phyloP scores from a whole-genome alignment of 2,329 filamentous ascomycete genomes.

The Teratosphaeria destructans region DNA sequence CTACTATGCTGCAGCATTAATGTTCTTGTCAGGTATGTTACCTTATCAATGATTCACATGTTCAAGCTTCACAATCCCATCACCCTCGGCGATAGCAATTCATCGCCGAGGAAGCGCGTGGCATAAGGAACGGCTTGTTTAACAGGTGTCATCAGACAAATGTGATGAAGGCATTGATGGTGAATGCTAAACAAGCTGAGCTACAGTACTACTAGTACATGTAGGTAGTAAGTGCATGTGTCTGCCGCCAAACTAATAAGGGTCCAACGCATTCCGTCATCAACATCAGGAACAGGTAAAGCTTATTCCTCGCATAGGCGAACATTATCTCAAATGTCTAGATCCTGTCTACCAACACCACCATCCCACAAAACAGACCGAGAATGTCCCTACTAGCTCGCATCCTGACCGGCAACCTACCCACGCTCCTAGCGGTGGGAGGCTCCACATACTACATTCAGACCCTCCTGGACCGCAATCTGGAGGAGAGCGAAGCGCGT shows the following conservation, averaged over 20 bases:
- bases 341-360: background rate
- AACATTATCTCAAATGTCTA: background rate
- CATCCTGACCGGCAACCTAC: background rate
- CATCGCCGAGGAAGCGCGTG: too few relatives aligned
- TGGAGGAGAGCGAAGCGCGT: conserved; percentile 39
- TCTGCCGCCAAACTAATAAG: background rate
- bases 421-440: conserved; percentile 9
- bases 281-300: background rate
- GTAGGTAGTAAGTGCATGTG: too few relatives aligned
- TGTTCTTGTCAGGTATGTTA: background rate
- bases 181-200: background rate
- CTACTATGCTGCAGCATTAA: background rate
- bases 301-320: background rate
- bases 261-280: background rate
- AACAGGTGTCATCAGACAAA: too few relatives aligned
- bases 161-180: background rate
- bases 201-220: too few relatives aligned
- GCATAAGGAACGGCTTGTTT: too few relatives aligned
- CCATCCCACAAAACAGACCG: background rate
- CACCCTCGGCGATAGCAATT: too few relatives aligned
- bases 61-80: background rate
- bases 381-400: background rate
- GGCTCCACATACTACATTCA: conserved; percentile 13
- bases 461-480: conserved; percentile 32
- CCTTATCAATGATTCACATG: background rate